Conservation (phyloP, 192 early-diverging fungal genomes). For the Coemansia furcata region DNA sequence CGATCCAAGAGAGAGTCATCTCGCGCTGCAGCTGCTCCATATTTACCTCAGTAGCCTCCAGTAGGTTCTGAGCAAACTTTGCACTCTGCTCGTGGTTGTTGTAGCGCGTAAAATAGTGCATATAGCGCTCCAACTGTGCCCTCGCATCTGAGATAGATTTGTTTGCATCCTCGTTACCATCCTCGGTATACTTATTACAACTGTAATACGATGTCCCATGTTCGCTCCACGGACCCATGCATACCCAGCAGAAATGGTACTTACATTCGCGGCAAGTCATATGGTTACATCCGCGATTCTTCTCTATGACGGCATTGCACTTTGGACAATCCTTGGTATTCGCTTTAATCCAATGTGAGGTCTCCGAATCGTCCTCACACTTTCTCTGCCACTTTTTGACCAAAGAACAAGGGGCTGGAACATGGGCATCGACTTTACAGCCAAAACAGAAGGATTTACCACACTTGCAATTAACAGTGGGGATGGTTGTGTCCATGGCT, state of each 20-base stretch:
- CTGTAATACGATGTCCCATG: conserved; percentile 95
- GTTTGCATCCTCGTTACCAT: conserved; percentile 77
- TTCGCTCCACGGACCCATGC: conserved; percentile 94
- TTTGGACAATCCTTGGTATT: conserved; percentile 95
- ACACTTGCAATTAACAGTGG: conserved; percentile 83
- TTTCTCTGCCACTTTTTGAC: conserved; percentile 90
- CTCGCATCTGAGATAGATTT: conserved; percentile 87
- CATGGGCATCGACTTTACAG: conserved; percentile 78
- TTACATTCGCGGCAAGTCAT: conserved; percentile 99
- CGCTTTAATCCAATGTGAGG: conserved; percentile 94
- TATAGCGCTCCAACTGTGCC: conserved; percentile 84
- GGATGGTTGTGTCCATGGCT: conserved; percentile 75
- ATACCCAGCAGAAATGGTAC: conserved; percentile 99
- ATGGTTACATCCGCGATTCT: conserved; percentile 99
- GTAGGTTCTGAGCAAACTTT: conserved; percentile 79
- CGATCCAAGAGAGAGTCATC: conserved; percentile 92
- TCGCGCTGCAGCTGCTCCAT: conserved; percentile 96
- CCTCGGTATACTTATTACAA: conserved; percentile 96
- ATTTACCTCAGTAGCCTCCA: conserved; percentile 44
- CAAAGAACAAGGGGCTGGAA: conserved; percentile 82
- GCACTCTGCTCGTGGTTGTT: conserved; percentile 97
- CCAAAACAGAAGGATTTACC: conserved; percentile 88
- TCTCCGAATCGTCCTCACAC: conserved; percentile 97
- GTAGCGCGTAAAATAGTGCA: conserved; percentile 97
- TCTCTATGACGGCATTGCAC: conserved; percentile 94